phyloP scores from a whole-genome alignment of 345 rosid genomes.

The Populus euphratica region DNA sequence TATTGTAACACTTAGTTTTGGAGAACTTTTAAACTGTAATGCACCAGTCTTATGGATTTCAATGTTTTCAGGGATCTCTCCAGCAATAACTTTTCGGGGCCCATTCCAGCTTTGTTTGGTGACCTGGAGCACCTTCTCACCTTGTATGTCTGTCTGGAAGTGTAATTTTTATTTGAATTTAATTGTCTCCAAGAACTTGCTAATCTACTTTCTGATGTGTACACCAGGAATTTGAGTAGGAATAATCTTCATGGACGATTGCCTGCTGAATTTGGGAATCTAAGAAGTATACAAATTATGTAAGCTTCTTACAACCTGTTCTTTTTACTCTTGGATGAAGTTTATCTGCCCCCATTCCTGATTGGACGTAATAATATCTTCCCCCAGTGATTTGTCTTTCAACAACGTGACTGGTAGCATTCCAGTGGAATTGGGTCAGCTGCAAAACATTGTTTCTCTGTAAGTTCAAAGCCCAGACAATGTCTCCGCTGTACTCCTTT shows the following conservation, averaged over 20 bases:
- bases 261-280: conserved; percentile 81
- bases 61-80: conserved; percentile 71
- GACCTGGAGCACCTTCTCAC: conserved; percentile 89
- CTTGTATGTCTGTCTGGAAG: conserved; percentile 39
- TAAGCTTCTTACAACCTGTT: conserved; percentile 16
- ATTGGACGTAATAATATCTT: neutral
- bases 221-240: conserved; percentile 63
- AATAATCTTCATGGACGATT: conserved; percentile 59
- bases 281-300: conserved; percentile 74
- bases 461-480: conserved; percentile 25
- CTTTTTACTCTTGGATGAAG: neutral
- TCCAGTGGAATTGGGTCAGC: conserved; percentile 72
- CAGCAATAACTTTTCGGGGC: conserved; percentile 66
- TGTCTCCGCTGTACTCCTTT: neutral
- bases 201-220: neutral
- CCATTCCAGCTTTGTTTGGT: conserved; percentile 72
- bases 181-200: too few relatives aligned
- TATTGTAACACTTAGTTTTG: neutral
- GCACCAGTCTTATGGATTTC: neutral
- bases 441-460: conserved; percentile 79
- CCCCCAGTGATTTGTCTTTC: conserved; percentile 67
- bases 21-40: neutral
- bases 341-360: neutral
- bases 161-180: neutral
- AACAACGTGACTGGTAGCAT: conserved; percentile 64